These are phyloP conservation scores for Erodium chrysanthum DNA, from an alignment of 441 rosid species.

Conservation along the genomic window DNA sequence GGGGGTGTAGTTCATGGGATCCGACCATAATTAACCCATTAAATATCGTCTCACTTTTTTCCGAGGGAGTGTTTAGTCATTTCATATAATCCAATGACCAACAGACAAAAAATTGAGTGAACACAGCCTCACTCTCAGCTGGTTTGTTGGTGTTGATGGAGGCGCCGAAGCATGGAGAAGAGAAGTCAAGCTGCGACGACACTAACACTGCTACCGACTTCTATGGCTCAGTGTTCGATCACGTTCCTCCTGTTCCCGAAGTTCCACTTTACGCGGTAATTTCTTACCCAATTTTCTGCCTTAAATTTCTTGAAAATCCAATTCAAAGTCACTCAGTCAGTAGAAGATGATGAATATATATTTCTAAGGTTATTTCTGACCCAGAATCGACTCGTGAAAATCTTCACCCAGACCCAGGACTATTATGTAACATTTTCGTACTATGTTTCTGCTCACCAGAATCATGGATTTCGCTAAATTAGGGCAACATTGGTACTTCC, in stretches of 20 bases:
- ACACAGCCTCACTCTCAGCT: too few relatives aligned
- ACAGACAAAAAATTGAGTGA: too few relatives aligned
- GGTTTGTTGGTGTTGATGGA: too few relatives aligned
- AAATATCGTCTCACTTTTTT: too few relatives aligned
- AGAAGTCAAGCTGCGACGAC: neutral
- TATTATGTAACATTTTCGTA: too few relatives aligned
- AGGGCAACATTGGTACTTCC: neutral
- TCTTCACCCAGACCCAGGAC: neutral
- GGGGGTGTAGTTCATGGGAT: too few relatives aligned
- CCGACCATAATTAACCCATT: too few relatives aligned
- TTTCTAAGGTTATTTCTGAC: neutral
- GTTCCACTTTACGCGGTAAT: conserved; percentile 36
- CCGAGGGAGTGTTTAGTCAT: too few relatives aligned
- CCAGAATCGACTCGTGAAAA: neutral
- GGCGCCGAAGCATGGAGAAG: neutral
- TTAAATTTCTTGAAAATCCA: neutral
- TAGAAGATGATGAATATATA: neutral
- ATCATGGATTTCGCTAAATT: neutral
- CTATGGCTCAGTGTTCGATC: conserved; percentile 26
- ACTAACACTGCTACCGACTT: neutral
- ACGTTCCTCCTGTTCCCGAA: conserved; percentile 31
- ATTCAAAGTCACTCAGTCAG: neutral
- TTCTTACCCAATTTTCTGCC: neutral
- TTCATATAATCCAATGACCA: too few relatives aligned
- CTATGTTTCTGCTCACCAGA: neutral